phyloP scores from a whole-genome alignment of 306 rosid genomes.

The Sphenostylis stenocarpa region DNA sequence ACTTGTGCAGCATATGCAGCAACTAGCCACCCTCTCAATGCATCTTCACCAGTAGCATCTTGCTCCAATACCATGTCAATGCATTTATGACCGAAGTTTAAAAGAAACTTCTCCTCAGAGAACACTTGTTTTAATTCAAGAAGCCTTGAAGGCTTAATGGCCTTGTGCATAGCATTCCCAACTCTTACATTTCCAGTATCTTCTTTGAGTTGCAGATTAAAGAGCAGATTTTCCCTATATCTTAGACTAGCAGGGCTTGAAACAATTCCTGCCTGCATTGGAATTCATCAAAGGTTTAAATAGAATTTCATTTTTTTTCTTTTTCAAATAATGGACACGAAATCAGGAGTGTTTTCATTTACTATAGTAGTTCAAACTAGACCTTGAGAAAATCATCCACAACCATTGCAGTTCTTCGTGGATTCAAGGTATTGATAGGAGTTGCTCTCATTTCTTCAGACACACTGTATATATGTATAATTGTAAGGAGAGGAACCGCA shows the following conservation, averaged over 20 bases:
- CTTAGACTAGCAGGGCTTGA: slow-evolving; percentile 90
- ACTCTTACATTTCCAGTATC: slow-evolving; percentile 86
- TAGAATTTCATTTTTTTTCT: not conserved
- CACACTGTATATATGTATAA: slow-evolving; percentile 72
- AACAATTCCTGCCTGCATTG: slow-evolving; percentile 56
- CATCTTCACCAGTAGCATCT: slow-evolving; percentile 86
- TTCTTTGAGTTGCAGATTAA: slow-evolving; percentile 64
- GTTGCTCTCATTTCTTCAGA: slow-evolving; percentile 90
- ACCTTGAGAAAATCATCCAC: slow-evolving; percentile 88
- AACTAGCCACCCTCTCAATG: slow-evolving; percentile 92
- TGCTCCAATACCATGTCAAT: slow-evolving; percentile 81
- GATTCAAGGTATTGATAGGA: slow-evolving; percentile 87
- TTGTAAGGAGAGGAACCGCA: slow-evolving; percentile 75
- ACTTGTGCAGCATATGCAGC: slow-evolving; percentile 69
- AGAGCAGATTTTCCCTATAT: slow-evolving; percentile 75
- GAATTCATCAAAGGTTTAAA: slow-evolving; percentile 32
- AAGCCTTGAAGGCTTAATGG: slow-evolving; percentile 74
- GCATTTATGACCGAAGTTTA: slow-evolving; percentile 50
- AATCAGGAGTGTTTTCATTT: not conserved
- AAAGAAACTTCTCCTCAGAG: slow-evolving; percentile 74
- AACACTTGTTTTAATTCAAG: slow-evolving; percentile 56
- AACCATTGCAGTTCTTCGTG: slow-evolving; percentile 87
- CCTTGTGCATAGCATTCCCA: slow-evolving; percentile 63
- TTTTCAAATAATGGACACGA: not conserved
- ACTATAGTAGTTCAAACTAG: slow-evolving; percentile 8